Percentiles rank a stretch among this genome's conserved stretches.
These are phyloP conservation scores for Neofusicoccum cordaticola DNA, from an alignment of 2,329 filamentous ascomycete genomes.

Conservation along the genomic window DNA sequence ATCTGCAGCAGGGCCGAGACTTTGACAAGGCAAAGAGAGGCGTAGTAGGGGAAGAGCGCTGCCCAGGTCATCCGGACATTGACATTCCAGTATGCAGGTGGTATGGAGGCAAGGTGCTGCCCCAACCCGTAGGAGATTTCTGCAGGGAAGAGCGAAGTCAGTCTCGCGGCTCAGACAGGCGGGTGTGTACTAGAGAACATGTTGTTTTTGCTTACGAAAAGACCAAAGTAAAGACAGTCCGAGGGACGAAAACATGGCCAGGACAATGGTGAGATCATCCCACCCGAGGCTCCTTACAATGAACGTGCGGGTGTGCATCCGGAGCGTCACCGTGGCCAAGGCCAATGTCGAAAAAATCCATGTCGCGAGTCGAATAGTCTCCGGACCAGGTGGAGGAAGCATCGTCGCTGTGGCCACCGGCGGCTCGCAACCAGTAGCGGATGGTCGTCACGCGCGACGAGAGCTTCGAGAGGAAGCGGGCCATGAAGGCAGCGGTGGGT, in stretches of 20 bases:
- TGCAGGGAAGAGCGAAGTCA: neutral
- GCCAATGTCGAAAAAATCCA: constrained; percentile 13
- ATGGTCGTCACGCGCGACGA: constrained; percentile 8
- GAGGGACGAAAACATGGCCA: constrained; percentile 1
- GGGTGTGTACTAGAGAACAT: too few relatives aligned
- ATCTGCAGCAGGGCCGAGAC: constrained; percentile 16
- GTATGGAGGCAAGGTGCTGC: neutral
- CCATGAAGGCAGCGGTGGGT: neutral
- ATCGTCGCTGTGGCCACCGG: neutral
- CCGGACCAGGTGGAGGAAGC: neutral
- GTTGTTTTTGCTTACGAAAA: neutral
- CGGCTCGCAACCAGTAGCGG: neutral
- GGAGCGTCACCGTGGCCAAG: neutral
- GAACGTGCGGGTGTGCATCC: constrained; percentile 1
- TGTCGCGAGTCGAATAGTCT: neutral
- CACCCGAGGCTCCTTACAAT: constrained; percentile 10
- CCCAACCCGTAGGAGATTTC: constrained; percentile 9
- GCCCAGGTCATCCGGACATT: neutral
- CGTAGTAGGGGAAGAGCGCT: constrained; percentile 15
- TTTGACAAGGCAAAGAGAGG: constrained; percentile 15
- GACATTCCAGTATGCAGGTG: neutral
- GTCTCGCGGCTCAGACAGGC: too few relatives aligned
- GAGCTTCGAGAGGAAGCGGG: constrained; percentile 4
- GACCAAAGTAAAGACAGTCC: neutral
- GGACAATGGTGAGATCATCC: constrained; percentile 10